phyloP scores from a whole-genome alignment of 179 eudicot species.

The Vitellaria paradoxa region DNA sequence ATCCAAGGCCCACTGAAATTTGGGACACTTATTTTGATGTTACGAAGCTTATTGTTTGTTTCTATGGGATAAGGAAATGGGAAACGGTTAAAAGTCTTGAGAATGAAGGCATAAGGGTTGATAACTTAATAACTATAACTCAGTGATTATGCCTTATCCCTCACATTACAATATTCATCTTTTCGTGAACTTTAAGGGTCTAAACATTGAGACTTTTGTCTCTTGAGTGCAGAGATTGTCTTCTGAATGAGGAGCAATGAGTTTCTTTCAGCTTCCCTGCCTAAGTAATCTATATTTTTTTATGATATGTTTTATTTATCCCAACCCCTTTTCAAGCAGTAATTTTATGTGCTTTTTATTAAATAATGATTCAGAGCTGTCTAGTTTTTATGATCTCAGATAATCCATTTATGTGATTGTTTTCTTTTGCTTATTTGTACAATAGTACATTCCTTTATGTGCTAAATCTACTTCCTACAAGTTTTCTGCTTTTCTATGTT shows the following conservation, averaged over 20 bases:
- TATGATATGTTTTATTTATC: neutral
- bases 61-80: neutral
- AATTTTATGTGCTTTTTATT: neutral
- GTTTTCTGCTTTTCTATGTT: neutral
- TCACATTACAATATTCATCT: neutral
- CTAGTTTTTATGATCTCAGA: neutral
- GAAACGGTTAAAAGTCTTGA: too few relatives aligned
- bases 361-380: constrained; percentile 7
- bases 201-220: neutral
- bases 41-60: neutral
- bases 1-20: neutral
- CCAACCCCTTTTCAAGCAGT: neutral
- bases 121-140: neutral
- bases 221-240: too few relatives aligned
- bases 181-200: neutral
- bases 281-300: neutral
- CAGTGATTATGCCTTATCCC: neutral
- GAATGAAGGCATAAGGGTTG: too few relatives aligned
- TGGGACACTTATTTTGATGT: neutral
- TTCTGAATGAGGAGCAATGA: neutral
- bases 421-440: neutral
- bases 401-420: too few relatives aligned
- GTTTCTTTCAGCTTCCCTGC: neutral
- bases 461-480: neutral
- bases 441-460: neutral